Percentiles rank a stretch among this genome's conserved stretches.
Evolutionary conservation across 2,329 filamentous ascomycete species (phyloP).

Genomic region (Sporothrix brunneoviolacea): DNA sequence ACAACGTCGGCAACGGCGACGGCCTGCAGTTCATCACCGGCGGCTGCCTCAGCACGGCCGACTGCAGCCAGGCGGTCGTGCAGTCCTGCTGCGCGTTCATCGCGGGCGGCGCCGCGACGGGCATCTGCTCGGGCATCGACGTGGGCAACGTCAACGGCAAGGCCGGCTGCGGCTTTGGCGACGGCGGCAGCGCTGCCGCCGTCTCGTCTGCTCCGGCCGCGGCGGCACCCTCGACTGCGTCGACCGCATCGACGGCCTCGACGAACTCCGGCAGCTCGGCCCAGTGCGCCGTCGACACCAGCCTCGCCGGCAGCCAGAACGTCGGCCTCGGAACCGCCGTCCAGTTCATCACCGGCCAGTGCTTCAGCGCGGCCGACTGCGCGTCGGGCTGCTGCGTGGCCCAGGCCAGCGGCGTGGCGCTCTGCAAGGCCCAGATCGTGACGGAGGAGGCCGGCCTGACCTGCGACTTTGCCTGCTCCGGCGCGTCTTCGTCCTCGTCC

Average conservation of each 20-base stretch:
- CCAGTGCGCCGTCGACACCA: slow-evolving; percentile 22
- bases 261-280: background rate
- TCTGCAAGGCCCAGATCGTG: slow-evolving; percentile 17
- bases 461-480: slow-evolving; percentile 17
- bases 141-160: slow-evolving; percentile 20
- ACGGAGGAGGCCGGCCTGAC: slow-evolving; percentile 13
- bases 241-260: background rate
- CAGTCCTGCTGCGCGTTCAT: slow-evolving; percentile 17
- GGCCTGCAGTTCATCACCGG: slow-evolving; percentile 27
- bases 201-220: background rate
- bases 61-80: slow-evolving; percentile 22
- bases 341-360: slow-evolving; percentile 26
- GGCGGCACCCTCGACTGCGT: background rate
- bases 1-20: slow-evolving; percentile 23
- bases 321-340: slow-evolving; percentile 22
- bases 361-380: slow-evolving; percentile 23
- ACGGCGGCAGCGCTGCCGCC: slow-evolving; percentile 2
- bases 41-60: slow-evolving; percentile 23
- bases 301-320: slow-evolving; percentile 28
- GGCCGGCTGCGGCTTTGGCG: slow-evolving; percentile 19
- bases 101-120: slow-evolving; percentile 13
- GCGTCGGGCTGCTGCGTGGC: slow-evolving; percentile 24
- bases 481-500: no score
- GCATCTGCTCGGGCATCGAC: slow-evolving; percentile 19
- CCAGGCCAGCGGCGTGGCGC: slow-evolving; percentile 12